These are phyloP conservation scores for Lyophyllum semitale DNA, from an alignment of 768 basidiomycete genomes.

Conservation along the genomic window DNA sequence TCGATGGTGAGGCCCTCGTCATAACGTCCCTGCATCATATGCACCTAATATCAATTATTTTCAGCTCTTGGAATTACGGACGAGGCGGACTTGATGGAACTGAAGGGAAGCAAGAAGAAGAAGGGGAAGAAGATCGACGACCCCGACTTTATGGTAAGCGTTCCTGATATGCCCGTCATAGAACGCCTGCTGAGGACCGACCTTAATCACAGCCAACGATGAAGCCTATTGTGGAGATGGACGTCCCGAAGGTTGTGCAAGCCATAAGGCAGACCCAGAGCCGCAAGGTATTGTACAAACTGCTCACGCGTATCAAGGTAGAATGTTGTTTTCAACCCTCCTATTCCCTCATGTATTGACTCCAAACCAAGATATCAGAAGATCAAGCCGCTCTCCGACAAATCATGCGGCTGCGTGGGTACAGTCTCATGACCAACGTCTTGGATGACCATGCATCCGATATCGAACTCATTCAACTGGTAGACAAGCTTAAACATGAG, in stretches of 20 bases:
- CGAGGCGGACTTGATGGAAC: conserved; percentile 77
- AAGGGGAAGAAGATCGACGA: conserved; percentile 93
- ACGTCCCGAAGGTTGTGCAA: conserved; percentile 89
- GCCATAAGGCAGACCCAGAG: conserved; percentile 88
- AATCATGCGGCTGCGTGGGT: conserved; percentile 90
- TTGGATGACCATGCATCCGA: conserved; percentile 77
- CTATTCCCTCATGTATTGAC: not conserved
- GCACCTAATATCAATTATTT: conserved; percentile 2
- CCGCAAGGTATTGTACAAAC: conserved; percentile 76
- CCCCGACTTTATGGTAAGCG: conserved; percentile 76
- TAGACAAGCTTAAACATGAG: conserved; percentile 33
- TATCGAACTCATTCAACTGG: conserved; percentile 67
- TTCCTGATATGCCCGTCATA: not conserved
- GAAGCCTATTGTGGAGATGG: conserved; percentile 72
- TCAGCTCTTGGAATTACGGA: conserved; percentile 92
- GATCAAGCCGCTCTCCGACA: conserved; percentile 78
- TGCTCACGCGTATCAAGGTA: conserved; percentile 86
- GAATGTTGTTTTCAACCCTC: conserved; percentile 2
- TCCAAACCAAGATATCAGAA: conserved; percentile 68
- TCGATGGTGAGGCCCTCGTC: conserved; percentile 66
- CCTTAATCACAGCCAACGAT: conserved; percentile 61
- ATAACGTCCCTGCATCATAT: not conserved
- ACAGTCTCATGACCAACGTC: conserved; percentile 88
- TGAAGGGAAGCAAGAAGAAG: conserved; percentile 94
- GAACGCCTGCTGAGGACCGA: not conserved